phyloP scores from a whole-genome alignment of 2,329 filamentous ascomycete species.

The Claviceps fusiformis region DNA sequence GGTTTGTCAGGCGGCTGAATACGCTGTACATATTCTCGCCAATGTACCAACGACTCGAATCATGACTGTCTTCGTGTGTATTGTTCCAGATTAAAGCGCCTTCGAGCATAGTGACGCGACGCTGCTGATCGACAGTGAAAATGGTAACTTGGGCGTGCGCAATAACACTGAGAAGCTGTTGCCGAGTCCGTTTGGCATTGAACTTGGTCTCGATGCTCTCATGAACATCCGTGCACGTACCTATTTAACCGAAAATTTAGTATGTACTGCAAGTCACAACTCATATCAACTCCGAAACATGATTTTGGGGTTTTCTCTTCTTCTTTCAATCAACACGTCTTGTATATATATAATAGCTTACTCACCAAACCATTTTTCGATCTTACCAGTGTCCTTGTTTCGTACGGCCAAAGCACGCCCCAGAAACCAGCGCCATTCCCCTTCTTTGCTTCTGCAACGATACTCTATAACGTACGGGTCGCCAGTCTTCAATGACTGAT shows the following conservation, averaged over 20 bases:
- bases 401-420: conserved; percentile 56
- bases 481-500: conserved; percentile 49
- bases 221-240: conserved; percentile 66
- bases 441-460: conserved; percentile 50
- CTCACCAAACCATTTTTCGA: conserved; percentile 65
- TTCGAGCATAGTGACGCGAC: conserved; percentile 54
- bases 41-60: conserved; percentile 35
- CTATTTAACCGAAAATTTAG: conserved; percentile 12
- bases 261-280: neutral
- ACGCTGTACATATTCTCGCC: conserved; percentile 52
- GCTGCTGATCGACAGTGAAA: conserved; percentile 54
- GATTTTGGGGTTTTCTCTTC: neutral
- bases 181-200: conserved; percentile 50
- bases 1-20: conserved; percentile 37
- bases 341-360: too few relatives aligned
- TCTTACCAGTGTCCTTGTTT: conserved; percentile 50
- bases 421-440: conserved; percentile 68
- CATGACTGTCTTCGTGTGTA: conserved; percentile 23
- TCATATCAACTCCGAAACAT: too few relatives aligned
- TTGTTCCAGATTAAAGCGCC: conserved; percentile 47
- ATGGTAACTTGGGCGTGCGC: conserved; percentile 63
- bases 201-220: conserved; percentile 57
- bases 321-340: neutral
- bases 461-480: conserved; percentile 59
- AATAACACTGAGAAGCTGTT: conserved; percentile 60